Evolutionary conservation across 2,329 filamentous ascomycete species (phyloP).

Genomic region (Microdochium trichocladiopsis): DNA sequence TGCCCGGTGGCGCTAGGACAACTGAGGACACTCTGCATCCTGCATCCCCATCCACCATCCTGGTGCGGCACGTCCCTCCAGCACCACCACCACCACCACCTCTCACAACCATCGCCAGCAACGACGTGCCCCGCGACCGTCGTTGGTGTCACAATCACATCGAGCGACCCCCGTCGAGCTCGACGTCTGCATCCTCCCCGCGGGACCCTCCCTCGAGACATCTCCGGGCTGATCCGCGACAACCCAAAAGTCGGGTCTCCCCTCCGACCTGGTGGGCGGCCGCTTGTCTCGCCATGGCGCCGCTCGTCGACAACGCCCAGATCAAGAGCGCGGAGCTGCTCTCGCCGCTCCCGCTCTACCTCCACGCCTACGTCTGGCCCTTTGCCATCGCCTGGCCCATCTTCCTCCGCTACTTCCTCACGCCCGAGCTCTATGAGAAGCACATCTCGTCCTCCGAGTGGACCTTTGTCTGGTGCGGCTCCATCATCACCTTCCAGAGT

Average conservation of each 20-base stretch:
- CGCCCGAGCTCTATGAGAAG: constrained; percentile 75
- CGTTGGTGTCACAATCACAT: too few relatives aligned
- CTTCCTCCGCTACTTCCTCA: constrained; percentile 84
- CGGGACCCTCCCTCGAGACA: too few relatives aligned
- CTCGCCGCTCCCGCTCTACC: constrained; percentile 71
- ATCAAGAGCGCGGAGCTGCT: constrained; percentile 84
- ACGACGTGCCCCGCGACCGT: too few relatives aligned
- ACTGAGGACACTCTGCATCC: background rate
- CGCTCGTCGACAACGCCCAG: constrained; percentile 86
- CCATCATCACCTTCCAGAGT: constrained; percentile 81
- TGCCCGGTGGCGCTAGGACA: background rate
- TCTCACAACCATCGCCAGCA: background rate
- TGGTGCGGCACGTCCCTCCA: background rate
- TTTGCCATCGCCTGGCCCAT: constrained; percentile 87
- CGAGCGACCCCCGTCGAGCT: background rate
- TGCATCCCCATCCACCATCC: background rate
- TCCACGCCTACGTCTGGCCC: constrained; percentile 90
- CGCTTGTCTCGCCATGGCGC: constrained; percentile 46
- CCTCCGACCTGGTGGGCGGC: background rate
- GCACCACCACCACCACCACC: background rate
- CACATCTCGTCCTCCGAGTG: constrained; percentile 94
- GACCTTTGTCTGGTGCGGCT: constrained; percentile 91
- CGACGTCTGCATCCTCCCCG: background rate
- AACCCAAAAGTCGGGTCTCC: background rate
- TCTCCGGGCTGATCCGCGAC: background rate